A percentile compares a stretch with the other conserved stretches of the same genome.
These are phyloP conservation scores for Rhexocercosporidium sp. DNA, from an alignment of 2,329 filamentous ascomycete genomes.

Conservation along the genomic window DNA sequence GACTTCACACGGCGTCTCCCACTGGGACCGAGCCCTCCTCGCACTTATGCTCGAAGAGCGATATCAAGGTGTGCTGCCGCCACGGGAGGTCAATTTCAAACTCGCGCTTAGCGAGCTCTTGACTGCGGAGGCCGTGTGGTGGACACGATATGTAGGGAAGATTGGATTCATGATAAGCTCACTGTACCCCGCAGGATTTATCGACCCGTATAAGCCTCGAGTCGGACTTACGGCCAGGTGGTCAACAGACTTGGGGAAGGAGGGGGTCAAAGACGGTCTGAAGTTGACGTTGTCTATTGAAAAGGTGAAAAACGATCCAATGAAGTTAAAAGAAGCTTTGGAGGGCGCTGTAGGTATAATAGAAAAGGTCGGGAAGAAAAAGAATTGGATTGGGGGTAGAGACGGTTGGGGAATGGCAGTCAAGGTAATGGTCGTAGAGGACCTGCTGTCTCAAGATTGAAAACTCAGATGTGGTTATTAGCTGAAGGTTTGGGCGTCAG, in stretches of 20 bases:
- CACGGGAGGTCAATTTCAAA: conserved; percentile 61
- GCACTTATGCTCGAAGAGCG: conserved; percentile 68
- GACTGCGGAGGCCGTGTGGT: conserved; percentile 63
- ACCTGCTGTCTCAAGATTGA: background rate
- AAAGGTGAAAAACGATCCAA: conserved; percentile 45
- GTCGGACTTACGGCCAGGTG: conserved; percentile 49
- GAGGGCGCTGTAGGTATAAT: conserved; percentile 48
- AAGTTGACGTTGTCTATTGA: conserved; percentile 51
- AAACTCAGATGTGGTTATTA: background rate
- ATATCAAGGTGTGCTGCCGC: conserved; percentile 66
- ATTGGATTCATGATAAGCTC: conserved; percentile 61
- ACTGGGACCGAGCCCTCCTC: conserved; percentile 63
- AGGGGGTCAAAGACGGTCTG: conserved; percentile 47
- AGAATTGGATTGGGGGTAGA: conserved; percentile 53
- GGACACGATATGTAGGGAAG: conserved; percentile 67
- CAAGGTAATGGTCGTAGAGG: background rate
- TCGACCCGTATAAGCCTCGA: conserved; percentile 46
- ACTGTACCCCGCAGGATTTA: conserved; percentile 64
- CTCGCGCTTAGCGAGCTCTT: conserved; percentile 57
- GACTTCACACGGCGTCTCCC: conserved; percentile 64
- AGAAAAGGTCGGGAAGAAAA: conserved; percentile 64
- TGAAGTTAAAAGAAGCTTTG: conserved; percentile 48
- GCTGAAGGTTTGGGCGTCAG: background rate
- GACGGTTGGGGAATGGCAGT: conserved; percentile 45
- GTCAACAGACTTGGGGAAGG: conserved; percentile 48